Evolutionary conservation across 345 rosid genomes (phyloP), one percentile per base, ranked within the genome.

Genomic region (Eucalyptus fibrosa): DNA sequence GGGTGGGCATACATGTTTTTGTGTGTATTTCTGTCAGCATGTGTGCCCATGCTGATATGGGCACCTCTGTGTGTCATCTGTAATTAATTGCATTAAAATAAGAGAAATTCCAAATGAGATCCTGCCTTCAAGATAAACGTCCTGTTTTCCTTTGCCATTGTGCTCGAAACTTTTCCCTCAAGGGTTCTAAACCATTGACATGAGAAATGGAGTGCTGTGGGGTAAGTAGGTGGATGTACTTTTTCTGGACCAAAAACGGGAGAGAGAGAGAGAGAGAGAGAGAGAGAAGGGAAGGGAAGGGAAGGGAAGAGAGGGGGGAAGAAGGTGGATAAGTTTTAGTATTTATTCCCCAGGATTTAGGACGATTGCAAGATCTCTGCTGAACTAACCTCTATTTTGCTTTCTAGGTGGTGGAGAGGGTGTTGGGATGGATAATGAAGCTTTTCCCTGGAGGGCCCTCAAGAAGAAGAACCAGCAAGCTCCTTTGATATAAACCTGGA

Each of bases 381-480:
- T 77, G 85, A 23, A 12, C 30, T 77, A 40, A 51, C 69, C 16
- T 13, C 13, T 80, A 19, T 17, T 40, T 17, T 47, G 47, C 14
- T 77, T 42, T 62, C 89, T 89, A 98, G 99, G 99, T 98, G 87
- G 99, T 98, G 87, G 99, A 98, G 92, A 96, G 99, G 93, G 99
- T 98, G 45, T 92, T 98, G 90, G 99, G 99, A 81, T 98, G 99
- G 99, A 97, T 98, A 85, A 97, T 98, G 98, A 97, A 96, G 93
- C 96, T 97, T 89, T 98, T 98, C 89, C 99, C 99, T 6, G 99
- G 99, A 88, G 99, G 99, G 30, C 96, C 99, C 9, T 90, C 99
- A 34, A 96, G 92, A 92, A 92, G 97, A 89, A 93, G 99, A 92
- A 93, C 96, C 87, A 95, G 97, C 97, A 98, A 96, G 95, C 97